phyloP scores from a whole-genome alignment of 495 filamentous ascomycete species.

The Tuber indicum region DNA sequence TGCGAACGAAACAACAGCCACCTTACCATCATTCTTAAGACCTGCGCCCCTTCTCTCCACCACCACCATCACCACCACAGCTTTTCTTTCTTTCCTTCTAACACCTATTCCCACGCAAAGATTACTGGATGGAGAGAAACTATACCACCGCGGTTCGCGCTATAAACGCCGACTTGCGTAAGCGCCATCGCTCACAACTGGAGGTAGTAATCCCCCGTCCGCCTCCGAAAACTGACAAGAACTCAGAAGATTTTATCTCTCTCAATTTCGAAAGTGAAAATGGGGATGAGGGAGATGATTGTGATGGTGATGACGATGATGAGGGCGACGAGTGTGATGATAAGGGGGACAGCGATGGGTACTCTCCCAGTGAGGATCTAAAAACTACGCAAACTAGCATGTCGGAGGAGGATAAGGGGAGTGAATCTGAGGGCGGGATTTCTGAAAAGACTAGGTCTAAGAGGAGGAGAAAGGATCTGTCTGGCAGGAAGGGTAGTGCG shows the following conservation, averaged over 20 bases:
- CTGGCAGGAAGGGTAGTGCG: slow-evolving; percentile 6
- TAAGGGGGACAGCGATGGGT: not conserved
- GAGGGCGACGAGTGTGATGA: not conserved
- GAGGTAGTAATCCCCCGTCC: not conserved
- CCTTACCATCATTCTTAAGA: not conserved
- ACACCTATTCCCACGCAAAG: not conserved
- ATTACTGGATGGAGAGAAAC: not conserved
- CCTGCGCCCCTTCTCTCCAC: not conserved
- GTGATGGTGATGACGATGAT: slow-evolving; percentile 12
- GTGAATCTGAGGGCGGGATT: slow-evolving; percentile 20
- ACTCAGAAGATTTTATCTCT: slow-evolving; percentile 30
- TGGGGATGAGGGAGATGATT: not conserved
- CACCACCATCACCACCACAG: not conserved
- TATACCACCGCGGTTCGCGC: not conserved
- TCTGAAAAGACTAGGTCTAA: slow-evolving; percentile 21
- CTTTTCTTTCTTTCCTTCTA: not conserved
- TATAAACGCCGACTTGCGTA: slow-evolving; percentile 3
- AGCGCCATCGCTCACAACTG: not conserved
- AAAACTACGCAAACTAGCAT: slow-evolving; percentile 14
- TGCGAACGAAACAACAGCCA: not conserved
- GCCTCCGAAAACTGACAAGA: not conserved
- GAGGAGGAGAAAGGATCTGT: not conserved
- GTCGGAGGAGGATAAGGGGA: slow-evolving; percentile 14
- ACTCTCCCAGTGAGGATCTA: slow-evolving; percentile 1
- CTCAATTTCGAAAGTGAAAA: slow-evolving; percentile 25